Percentiles rank a stretch among this genome's conserved stretches.
Evolutionary conservation across 495 filamentous ascomycete genomes (phyloP).

Genomic region (Daldinia bambusicola): DNA sequence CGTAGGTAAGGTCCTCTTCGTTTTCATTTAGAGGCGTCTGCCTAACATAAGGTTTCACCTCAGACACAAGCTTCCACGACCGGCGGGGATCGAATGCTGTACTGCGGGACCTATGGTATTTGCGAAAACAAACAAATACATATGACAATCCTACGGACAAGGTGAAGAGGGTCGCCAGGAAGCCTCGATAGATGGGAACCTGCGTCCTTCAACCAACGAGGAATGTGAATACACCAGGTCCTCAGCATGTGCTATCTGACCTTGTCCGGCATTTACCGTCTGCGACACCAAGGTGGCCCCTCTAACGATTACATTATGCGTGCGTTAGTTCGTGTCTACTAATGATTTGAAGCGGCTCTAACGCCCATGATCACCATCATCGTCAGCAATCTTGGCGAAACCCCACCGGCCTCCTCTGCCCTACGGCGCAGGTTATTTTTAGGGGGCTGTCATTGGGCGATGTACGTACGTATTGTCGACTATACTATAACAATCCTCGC

Average conservation of each 20-base stretch:
- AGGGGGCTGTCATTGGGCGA: background rate
- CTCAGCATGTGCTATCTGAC: background rate
- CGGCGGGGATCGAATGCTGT: conserved; percentile 4
- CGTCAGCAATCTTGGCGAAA: background rate
- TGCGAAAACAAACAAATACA: background rate
- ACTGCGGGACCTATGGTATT: conserved; percentile 1
- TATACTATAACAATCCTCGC: background rate
- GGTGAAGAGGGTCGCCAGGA: background rate
- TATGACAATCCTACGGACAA: background rate
- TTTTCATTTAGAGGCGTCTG: background rate
- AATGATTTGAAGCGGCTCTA: background rate
- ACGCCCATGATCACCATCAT: background rate
- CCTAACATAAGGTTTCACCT: conserved; percentile 5
- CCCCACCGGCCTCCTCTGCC: conserved; percentile 5
- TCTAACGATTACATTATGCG: background rate
- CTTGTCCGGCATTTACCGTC: background rate
- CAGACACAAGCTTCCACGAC: background rate
- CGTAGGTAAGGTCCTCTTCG: background rate
- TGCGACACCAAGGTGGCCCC: background rate
- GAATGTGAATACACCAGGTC: background rate
- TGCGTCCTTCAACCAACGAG: background rate
- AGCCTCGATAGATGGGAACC: background rate
- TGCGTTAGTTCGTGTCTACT: conserved; percentile 2
- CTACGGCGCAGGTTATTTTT: conserved; percentile 15
- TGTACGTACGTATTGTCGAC: background rate